A percentile compares a stretch with the other conserved stretches of the same genome.
phyloP scores from a whole-genome alignment of 2,329 filamentous ascomycete species.

The Beauveria sp. region DNA sequence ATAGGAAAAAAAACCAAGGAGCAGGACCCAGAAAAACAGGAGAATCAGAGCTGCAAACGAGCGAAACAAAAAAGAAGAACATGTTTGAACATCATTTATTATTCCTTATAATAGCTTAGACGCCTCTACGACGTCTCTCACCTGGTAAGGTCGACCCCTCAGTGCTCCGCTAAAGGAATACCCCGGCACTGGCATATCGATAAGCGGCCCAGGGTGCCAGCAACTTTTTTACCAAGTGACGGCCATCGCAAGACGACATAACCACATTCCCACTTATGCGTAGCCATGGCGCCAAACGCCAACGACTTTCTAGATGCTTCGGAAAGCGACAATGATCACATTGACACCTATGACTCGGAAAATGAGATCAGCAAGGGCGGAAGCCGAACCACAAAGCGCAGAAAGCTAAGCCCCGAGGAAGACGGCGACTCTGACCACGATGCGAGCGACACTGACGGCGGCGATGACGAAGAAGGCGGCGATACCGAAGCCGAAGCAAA shows the following conservation, averaged over 20 bases:
- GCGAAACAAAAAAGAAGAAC: too few relatives aligned
- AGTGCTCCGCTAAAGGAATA: constrained; percentile 1
- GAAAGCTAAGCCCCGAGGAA: constrained; percentile 43
- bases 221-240: constrained; percentile 4
- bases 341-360: constrained; percentile 59
- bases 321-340: constrained; percentile 52
- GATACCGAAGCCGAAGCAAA: constrained; percentile 13
- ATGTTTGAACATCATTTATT: too few relatives aligned
- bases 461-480: constrained; percentile 18
- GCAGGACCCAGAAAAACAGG: too few relatives aligned
- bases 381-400: constrained; percentile 52
- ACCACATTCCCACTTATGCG: not conserved
- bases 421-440: constrained; percentile 22
- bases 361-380: constrained; percentile 62
- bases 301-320: constrained; percentile 62
- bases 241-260: not conserved
- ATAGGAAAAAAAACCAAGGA: too few relatives aligned
- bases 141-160: not conserved
- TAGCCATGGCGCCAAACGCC: constrained; percentile 56
- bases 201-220: not conserved
- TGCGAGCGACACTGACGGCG: constrained; percentile 18
- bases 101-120: too few relatives aligned
- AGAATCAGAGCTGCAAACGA: too few relatives aligned
- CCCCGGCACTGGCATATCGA: constrained; percentile 9
- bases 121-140: too few relatives aligned